Percentiles rank a stretch among this genome's conserved stretches.
phyloP scores from a whole-genome alignment of 2,329 filamentous ascomycete species.

The Fusarium sp. region DNA sequence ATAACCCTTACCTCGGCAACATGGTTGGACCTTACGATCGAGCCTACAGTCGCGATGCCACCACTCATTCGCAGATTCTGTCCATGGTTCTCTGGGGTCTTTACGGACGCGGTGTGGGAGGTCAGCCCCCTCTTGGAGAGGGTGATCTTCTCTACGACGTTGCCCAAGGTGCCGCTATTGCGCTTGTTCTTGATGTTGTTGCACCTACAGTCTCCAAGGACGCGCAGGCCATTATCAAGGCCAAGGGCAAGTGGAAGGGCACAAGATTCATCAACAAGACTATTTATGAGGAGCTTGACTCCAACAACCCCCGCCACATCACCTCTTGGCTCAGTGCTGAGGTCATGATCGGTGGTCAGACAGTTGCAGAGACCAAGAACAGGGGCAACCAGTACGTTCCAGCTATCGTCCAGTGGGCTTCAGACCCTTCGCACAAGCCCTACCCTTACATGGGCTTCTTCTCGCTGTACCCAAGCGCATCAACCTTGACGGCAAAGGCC shows the following conservation, averaged over 20 bases:
- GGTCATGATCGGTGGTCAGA: no score
- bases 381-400: no score
- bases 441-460: no score
- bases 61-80: conserved; percentile 21
- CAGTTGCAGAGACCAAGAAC: no score
- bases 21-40: conserved; percentile 44
- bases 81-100: conserved; percentile 25
- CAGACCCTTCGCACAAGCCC: no score
- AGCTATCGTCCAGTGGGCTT: no score
- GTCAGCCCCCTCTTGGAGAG: conserved; percentile 17
- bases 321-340: no score
- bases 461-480: no score
- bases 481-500: no score
- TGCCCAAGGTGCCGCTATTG: conserved; percentile 9
- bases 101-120: conserved; percentile 10
- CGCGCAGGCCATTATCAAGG: conserved; percentile 48
- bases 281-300: no score
- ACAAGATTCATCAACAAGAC: conserved; percentile 31
- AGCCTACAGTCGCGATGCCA: conserved; percentile 45
- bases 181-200: conserved; percentile 52
- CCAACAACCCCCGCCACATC: no score
- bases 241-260: conserved; percentile 53
- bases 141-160: conserved; percentile 15
- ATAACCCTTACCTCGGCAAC: conserved; percentile 42
- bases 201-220: conserved; percentile 54